Base-by-base conservation (phyloP, 768 basidiomycete genomes). In the Udeniomyces megalosporus region DNA sequence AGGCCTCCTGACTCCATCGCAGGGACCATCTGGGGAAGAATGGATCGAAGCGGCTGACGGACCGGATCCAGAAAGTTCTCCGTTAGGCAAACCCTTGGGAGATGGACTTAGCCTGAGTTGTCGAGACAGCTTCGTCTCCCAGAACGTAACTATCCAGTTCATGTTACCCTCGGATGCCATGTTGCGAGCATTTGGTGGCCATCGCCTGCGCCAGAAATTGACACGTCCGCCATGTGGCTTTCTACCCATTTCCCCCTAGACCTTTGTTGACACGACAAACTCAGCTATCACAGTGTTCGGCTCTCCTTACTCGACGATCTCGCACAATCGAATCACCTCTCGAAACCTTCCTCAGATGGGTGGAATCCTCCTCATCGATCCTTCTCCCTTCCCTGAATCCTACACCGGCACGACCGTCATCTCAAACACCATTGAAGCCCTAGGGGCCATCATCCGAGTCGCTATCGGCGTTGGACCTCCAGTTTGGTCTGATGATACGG, bases 51-150 rank as follows among this genome's bases (percentile, higher is more conserved):
- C 60, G 26, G 49, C 70, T 10, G 74, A 75, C 61, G 74, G 74
- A 10, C 67, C 71, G 1, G 73, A 74, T 66, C 73, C 74, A 6
- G 74, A 75, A 49, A 52, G 64, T 20, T 69, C 71, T 10, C 72
- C 72, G 0, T 49, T 70, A 0, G 74, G 74, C 32, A 60, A 74
- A 59, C 76, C 76, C 0, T 69, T 76, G 47, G 76, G 75, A 2
- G 75, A 76, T 56, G 76, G 76, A 8, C 51, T 77, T 32, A 71
- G 70, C 44, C 69, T 77, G 46, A 76, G 76, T 11, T 76, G 75
- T 66, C 63, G 67, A 46, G 71, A 75, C 64, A 71, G 70, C 15
- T 31, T 70, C 15, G 70, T 77, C n/a, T 67, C 67, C 14, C 59
- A 73, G 51, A 71, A 70, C 55, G 58, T 66, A 17, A 61, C 66